Evolutionary conservation across 371 early-diverging fungal species (phyloP), one percentile per base, ranked within the genome.

Genomic region (Rhizopus microsporus): DNA sequence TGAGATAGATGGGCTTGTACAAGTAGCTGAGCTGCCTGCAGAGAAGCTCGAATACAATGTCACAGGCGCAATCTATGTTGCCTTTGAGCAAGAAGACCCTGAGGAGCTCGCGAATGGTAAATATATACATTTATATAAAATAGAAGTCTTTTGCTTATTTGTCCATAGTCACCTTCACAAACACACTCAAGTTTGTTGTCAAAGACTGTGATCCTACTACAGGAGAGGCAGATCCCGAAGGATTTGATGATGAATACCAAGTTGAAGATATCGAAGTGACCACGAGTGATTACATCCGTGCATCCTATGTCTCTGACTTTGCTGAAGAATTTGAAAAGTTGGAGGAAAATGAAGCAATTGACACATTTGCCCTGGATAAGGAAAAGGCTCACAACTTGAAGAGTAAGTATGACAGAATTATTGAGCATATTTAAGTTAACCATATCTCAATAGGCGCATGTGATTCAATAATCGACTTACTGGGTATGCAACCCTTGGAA

Each of bases 171-270:
- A 79, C 88, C 12, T 98, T 96, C 71, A 80, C 88, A 13, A 91
- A 91, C 72, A 88, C 90, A n/a, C 80, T 99, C 50, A 89, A 90
- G 59, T 97, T 95, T 61, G 74, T 89, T 6, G 88, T 93, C 47
- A 94, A 93, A 79, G 99, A 99, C 63, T 94, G 93, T 69, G 99
- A 97, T 69, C 96, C 98, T 34, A 80, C 85, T 9, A 92, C 92
- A 10, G 91, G 90, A 31, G 95, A 95, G 67, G 87, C 93, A 5
- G 93, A 93, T 60, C 92, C 91, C 34, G 88, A 89, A 62, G 98
- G 98, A 9, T 96, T 92, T 56, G 96, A 95, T 48, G 97, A 95
- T 65, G 96, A 96, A 72, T 97, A 96, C 71, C 82, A 81, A 69
- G 87, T 95, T 17, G 99, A 98, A 66, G 90, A 92, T 32, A 75